These are phyloP conservation scores for Pythium dissimile DNA, from an alignment of 352 stramenopile genomes.

Conservation along the genomic window DNA sequence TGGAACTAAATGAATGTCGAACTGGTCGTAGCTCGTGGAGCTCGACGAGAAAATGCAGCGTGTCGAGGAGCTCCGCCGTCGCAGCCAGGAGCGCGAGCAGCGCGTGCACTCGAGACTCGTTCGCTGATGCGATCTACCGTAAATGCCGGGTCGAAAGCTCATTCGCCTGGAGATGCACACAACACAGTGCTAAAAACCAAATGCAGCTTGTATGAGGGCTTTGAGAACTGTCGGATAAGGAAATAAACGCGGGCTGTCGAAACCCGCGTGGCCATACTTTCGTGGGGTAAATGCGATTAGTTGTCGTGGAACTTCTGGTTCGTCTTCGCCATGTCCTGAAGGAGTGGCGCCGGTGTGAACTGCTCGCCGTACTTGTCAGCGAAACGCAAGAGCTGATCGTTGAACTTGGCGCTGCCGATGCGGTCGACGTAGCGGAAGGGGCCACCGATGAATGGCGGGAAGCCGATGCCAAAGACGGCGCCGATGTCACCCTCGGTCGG, in stretches of 20 bases:
- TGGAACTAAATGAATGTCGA: neutral
- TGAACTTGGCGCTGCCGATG: slow-evolving; percentile 91
- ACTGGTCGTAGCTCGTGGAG: slow-evolving; percentile 40
- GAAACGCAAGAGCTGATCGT: slow-evolving; percentile 95
- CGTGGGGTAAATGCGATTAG: too few relatives aligned
- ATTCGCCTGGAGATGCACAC: too few relatives aligned
- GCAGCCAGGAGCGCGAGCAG: slow-evolving; percentile 58
- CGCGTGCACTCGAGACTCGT: slow-evolving; percentile 54
- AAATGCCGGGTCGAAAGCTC: too few relatives aligned
- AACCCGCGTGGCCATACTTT: too few relatives aligned
- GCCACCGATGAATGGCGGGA: slow-evolving; percentile 96
- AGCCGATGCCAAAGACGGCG: slow-evolving; percentile 98
- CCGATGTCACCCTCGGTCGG: slow-evolving; percentile 97
- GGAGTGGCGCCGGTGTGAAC: slow-evolving; percentile 94
- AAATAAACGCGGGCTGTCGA: slow-evolving; percentile 1
- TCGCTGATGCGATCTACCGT: too few relatives aligned
- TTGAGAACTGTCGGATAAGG: too few relatives aligned
- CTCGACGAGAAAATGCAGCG: slow-evolving; percentile 77
- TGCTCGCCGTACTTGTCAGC: slow-evolving; percentile 95
- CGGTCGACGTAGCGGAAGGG: slow-evolving; percentile 96
- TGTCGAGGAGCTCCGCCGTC: slow-evolving; percentile 64
- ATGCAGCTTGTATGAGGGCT: neutral
- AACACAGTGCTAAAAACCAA: too few relatives aligned
- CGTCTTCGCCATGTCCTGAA: slow-evolving; percentile 96
- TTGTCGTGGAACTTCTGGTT: slow-evolving; percentile 97